Conservation (phyloP, 1,284 basidiomycete genomes). For the Apiotrichum veenhuisii region DNA sequence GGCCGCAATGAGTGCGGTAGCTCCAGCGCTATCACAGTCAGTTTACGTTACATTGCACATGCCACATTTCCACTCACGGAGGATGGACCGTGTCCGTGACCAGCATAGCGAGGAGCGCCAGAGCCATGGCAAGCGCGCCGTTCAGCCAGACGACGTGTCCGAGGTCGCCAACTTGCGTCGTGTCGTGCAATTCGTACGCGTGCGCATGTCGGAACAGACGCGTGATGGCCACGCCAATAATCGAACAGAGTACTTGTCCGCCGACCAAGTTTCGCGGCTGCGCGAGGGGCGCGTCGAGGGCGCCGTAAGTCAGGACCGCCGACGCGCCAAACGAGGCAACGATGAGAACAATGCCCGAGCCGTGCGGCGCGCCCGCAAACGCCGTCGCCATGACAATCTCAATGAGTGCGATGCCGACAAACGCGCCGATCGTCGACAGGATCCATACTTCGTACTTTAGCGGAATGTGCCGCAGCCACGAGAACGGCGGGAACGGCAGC, state of each 20-base stretch:
- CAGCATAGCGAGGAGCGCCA: conserved; percentile 57
- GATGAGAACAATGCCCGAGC: conserved; percentile 37
- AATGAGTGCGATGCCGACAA: conserved; percentile 58
- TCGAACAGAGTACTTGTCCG: conserved; percentile 58
- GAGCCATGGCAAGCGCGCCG: conserved; percentile 57
- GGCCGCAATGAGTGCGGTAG: conserved; percentile 55
- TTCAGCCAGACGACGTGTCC: conserved; percentile 56
- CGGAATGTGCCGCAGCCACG: conserved; percentile 40
- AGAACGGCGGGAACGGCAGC: conserved; percentile 34
- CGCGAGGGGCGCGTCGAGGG: conserved; percentile 59
- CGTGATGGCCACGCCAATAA: conserved; percentile 58
- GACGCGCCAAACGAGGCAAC: conserved; percentile 59
- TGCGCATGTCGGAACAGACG: conserved; percentile 56
- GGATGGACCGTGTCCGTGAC: conserved; percentile 61
- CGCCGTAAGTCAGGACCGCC: conserved; percentile 60
- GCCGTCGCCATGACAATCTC: conserved; percentile 57
- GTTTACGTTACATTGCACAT: background rate
- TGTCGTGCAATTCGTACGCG: conserved; percentile 49
- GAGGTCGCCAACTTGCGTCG: conserved; percentile 19
- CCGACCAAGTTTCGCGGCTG: conserved; percentile 61
- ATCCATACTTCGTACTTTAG: conserved; percentile 53
- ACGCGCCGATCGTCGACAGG: conserved; percentile 56
- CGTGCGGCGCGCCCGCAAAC: background rate
- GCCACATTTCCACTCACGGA: conserved; percentile 45
- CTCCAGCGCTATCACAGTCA: conserved; percentile 51